Evolutionary conservation across 768 basidiomycete species (phyloP).

Genomic region (Leccinum broughii): DNA sequence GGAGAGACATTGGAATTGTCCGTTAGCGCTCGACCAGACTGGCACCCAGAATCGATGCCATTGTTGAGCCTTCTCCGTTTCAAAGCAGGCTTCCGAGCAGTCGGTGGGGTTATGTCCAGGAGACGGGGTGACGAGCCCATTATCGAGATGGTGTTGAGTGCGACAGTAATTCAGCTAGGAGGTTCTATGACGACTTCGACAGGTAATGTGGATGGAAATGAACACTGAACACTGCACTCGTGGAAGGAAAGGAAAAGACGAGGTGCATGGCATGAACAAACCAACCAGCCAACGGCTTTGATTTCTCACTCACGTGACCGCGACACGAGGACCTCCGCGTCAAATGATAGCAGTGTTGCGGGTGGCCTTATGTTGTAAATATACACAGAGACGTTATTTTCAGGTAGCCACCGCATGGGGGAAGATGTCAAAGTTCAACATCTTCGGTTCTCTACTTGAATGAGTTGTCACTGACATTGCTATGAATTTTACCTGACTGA

Average conservation of each 20-base stretch:
- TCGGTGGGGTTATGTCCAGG: conserved; percentile 8
- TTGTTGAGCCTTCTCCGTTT: conserved; percentile 32
- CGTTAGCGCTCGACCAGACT: conserved; percentile 14
- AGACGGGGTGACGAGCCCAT: conserved; percentile 24
- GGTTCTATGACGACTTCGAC: background rate
- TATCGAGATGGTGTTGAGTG: background rate
- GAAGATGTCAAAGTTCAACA: background rate
- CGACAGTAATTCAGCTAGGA: background rate
- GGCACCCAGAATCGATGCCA: conserved; percentile 15
- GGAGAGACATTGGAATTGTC: conserved; percentile 22
- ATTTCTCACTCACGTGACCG: conserved; percentile 30
- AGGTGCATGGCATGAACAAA: background rate
- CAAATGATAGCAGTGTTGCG: background rate
- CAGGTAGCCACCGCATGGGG: background rate
- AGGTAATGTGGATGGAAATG: background rate
- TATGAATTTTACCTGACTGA: background rate
- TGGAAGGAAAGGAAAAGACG: background rate
- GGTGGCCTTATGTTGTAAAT: too few relatives aligned
- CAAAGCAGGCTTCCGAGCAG: conserved; percentile 17
- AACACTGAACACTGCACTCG: background rate
- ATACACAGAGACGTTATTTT: too few relatives aligned
- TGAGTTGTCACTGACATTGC: background rate
- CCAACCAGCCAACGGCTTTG: conserved; percentile 9
- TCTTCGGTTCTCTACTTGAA: background rate
- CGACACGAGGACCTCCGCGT: conserved; percentile 21